These are phyloP conservation scores for Amorphotheca resinae DNA, from an alignment of 495 filamentous ascomycete genomes.

Conservation along the genomic window DNA sequence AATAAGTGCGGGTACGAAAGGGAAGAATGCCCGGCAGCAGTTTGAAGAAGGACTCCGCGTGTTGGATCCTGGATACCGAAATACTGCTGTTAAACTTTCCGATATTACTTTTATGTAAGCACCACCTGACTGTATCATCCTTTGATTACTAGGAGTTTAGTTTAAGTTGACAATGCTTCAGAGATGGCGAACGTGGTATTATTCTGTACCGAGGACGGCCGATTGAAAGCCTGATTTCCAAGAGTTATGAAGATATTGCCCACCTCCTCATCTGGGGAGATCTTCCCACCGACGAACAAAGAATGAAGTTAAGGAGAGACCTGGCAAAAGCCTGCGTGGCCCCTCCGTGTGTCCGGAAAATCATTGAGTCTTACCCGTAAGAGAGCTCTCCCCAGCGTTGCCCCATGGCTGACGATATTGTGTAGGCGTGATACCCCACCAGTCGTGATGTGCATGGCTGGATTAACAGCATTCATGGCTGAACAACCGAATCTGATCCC, in stretches of 20 bases:
- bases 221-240: constrained; percentile 30
- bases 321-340: constrained; percentile 21
- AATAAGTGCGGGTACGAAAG: constrained; percentile 25
- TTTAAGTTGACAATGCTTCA: constrained; percentile 3
- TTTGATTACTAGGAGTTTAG: background rate
- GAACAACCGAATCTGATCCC: constrained; percentile 24
- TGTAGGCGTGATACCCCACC: constrained; percentile 17
- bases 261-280: constrained; percentile 36
- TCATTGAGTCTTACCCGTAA: constrained; percentile 24
- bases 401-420: background rate
- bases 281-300: constrained; percentile 28
- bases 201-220: constrained; percentile 30
- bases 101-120: constrained; percentile 41
- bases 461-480: constrained; percentile 26
- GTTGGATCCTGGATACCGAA: constrained; percentile 41
- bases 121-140: constrained; percentile 27
- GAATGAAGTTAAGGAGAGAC: constrained; percentile 23
- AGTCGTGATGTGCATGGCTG: constrained; percentile 24
- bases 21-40: background rate
- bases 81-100: constrained; percentile 38
- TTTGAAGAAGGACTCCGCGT: constrained; percentile 29
- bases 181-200: constrained; percentile 22
- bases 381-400: background rate
- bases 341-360: constrained; percentile 9
- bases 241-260: constrained; percentile 30